A percentile compares a stretch with the other conserved stretches of the same genome.
phyloP scores from a whole-genome alignment of 2,329 filamentous ascomycete species.

The Oidium heveae region DNA sequence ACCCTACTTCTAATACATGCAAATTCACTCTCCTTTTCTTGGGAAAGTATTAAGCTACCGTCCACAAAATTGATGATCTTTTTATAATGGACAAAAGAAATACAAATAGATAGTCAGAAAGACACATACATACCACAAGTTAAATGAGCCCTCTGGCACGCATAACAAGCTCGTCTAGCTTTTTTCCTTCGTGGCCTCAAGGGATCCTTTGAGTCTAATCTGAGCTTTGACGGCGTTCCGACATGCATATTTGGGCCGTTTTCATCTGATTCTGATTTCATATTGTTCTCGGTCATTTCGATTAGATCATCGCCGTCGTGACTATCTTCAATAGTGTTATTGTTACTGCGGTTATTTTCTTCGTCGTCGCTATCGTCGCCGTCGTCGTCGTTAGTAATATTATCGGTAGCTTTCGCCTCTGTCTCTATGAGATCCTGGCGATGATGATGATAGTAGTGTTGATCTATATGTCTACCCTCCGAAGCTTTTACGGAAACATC shows the following conservation, averaged over 20 bases:
- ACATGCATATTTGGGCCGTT: conserved; percentile 13
- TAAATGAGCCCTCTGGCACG: conserved; percentile 88
- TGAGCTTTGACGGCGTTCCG: conserved; percentile 26
- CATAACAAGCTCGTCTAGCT: conserved; percentile 81
- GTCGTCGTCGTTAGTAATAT: neutral
- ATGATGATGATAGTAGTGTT: conserved; percentile 9
- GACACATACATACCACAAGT: conserved; percentile 59
- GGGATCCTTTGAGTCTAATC: conserved; percentile 69
- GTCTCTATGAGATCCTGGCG: conserved; percentile 6
- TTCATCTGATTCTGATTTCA: conserved; percentile 11
- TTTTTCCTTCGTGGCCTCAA: conserved; percentile 80
- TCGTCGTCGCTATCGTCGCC: no score
- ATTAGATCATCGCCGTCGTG: conserved; percentile 11
- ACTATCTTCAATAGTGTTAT: no score
- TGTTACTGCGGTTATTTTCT: no score
- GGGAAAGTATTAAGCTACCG: no score
- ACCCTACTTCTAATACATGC: no score
- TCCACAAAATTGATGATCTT: no score
- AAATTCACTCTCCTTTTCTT: no score
- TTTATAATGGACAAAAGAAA: no score
- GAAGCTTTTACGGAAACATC: conserved; percentile 14
- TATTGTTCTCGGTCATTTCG: conserved; percentile 14
- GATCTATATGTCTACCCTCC: conserved; percentile 15
- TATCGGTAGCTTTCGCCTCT: conserved; percentile 7
- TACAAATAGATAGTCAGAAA: no score